Base-by-base conservation (phyloP, 768 basidiomycete genomes). In the Agaricus subrufescens region DNA sequence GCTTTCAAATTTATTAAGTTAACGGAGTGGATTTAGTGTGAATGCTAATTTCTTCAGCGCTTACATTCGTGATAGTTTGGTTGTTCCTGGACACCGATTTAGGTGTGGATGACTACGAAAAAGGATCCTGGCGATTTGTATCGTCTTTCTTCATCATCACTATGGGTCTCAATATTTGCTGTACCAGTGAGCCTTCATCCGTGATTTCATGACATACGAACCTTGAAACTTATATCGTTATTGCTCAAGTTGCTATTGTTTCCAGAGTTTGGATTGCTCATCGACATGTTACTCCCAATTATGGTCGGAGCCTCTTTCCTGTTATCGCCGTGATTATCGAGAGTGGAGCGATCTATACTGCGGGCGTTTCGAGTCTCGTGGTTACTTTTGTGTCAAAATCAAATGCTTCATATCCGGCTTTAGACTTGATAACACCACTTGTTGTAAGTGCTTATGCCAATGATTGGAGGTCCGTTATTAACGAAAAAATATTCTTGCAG, bases 301-400 rank as follows among this genome's bases (percentile, higher is more conserved):
- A 11, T 34, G 42, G 44, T 15, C 30, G 4, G 1, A 54, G 34
- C 2, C 27, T 54, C 3, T 54, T 38, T 8, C 45, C 52, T 25
- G 52, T 54, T 8, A 38, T 54, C 1, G 52, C 52, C 4, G 52
- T 46, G 2, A 46, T 54, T 29, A 38, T 54, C 37, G 52, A 54
- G 31, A 54, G 52, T 26, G 52, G 52, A 6, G 52, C 52, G 1
- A 54, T 54, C 45, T 54, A 54, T 34, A 54, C 52, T 3, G 43
- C 40, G 15, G 31, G 51, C 25, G 26, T 31, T 15, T 11, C 43
- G 23, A 12, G 40, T 29, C 40, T 52, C 2, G 26, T 42, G 26
- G 3, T 27, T 19, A 19, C 27, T 4, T 25, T 27, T 43, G 30
- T 44, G 14, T 52, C 23, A 12, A 14, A 2, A 9, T 54, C 52